These are phyloP conservation scores for Penicillium sp. DNA, from an alignment of 2,329 filamentous ascomycete genomes.

Conservation along the genomic window DNA sequence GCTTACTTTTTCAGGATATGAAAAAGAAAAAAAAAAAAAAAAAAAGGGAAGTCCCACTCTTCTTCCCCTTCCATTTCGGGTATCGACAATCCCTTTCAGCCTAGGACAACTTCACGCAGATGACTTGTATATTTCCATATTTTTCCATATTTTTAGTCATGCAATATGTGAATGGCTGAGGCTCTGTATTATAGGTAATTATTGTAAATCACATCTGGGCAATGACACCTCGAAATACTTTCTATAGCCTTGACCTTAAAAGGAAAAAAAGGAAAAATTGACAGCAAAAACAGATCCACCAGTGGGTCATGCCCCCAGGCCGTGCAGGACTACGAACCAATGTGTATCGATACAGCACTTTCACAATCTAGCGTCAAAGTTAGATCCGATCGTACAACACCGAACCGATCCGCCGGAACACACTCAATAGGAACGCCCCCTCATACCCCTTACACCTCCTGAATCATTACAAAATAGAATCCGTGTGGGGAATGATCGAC, in stretches of 20 bases:
- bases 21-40: background rate
- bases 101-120: background rate
- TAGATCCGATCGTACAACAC: constrained; percentile 1
- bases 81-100: background rate
- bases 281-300: background rate
- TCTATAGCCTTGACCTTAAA: background rate
- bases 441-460: constrained; percentile 4
- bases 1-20: background rate
- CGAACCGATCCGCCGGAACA: background rate
- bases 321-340: background rate
- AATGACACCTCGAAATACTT: background rate
- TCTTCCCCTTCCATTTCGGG: background rate
- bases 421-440: constrained; percentile 4
- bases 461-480: background rate
- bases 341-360: background rate
- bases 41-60: background rate
- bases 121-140: background rate
- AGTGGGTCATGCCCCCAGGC: background rate
- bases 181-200: background rate
- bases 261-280: background rate
- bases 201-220: background rate
- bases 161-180: background rate
- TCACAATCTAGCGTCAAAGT: background rate
- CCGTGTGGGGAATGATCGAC: constrained; percentile 16
- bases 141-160: background rate